Base-by-base conservation (phyloP, 2,329 filamentous ascomycete species). In the Alternaria gaisen region DNA sequence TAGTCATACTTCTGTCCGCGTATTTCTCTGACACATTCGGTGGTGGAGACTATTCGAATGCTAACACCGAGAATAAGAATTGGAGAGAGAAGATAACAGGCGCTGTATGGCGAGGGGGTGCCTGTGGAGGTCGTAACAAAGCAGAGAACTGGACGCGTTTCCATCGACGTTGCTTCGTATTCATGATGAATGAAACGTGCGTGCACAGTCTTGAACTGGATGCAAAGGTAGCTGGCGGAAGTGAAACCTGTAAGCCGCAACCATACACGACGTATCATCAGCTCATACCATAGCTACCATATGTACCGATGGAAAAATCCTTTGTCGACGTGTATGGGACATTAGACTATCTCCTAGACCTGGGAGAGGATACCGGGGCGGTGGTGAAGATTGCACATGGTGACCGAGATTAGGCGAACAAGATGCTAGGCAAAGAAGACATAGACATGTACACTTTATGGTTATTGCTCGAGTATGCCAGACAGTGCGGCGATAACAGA, bases 241-340 rank as follows among this genome's bases (percentile, higher is more conserved):
- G 77, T 5, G 76, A 76, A 18, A 83, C 81, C 38, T 79, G 81
- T 61, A 74, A 71, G 8, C 55, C 85, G 58, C 76, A 75, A 41
- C 54, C 72, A 47, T 70, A 78, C 66, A 65, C 70, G 46, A 73
- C 78, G 4, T 80, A 85, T 75, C 60, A 77, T 70, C 82, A 74
- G 68, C 82, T 94, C 1, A 82, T 92, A 2, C 84, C 90, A 0
- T 95, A 92, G 91, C 87, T 88, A 70, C 92, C 94, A 77, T 94
- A 92, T 69, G 89, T 93, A 3, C 92, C 91, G n/a, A 89, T 94
- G 86, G 90, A 93, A 73, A 91, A 87, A 71, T 85, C 88, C 1
- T 93, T 89, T 69, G 81, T 85, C 32, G 92, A 94, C 67, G 85
- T 91, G 69, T 93, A 88, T 62, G 88, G 86, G 38, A 88, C 92